A percentile compares a stretch with the other conserved stretches of the same genome.
Conservation (phyloP, 2,329 filamentous ascomycete species). For the Chalaropsis ovoidea region DNA sequence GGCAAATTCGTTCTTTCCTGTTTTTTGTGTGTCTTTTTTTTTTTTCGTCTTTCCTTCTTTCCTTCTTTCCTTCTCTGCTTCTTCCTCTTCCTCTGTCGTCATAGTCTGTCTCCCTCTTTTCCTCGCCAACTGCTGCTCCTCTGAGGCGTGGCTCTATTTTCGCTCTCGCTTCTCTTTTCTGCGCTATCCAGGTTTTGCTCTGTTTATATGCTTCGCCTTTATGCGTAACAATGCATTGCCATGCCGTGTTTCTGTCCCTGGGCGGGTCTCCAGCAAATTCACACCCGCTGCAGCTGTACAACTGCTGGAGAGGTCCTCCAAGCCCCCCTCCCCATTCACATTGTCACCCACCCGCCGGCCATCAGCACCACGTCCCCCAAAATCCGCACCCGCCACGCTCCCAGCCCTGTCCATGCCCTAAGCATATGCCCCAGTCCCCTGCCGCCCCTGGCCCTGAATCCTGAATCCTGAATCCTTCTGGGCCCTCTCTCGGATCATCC, state of each 20-base stretch:
- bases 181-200: not conserved
- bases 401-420: not conserved
- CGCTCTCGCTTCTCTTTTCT: not conserved
- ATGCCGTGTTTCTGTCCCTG: not conserved
- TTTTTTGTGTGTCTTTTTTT: not conserved
- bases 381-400: not conserved
- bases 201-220: not conserved
- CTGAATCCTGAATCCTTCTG: not conserved
- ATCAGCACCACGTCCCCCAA: not conserved
- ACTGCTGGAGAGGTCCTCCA: too few relatives aligned
- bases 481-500: constrained; percentile 9
- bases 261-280: not conserved
- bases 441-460: not conserved
- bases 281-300: not conserved
- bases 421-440: not conserved
- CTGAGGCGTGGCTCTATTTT: constrained; percentile 12
- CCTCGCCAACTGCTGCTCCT: not conserved
- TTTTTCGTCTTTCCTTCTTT: not conserved
- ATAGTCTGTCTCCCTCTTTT: not conserved
- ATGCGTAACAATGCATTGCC: constrained; percentile 4
- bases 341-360: too few relatives aligned
- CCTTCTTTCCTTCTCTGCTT: not conserved
- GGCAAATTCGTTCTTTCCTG: not conserved
- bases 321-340: too few relatives aligned
- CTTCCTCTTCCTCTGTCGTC: not conserved